Percentiles rank a stretch among this genome's conserved stretches.
Conservation (phyloP, 2,329 filamentous ascomycete genomes). For the Colletotrichum paranaense region DNA sequence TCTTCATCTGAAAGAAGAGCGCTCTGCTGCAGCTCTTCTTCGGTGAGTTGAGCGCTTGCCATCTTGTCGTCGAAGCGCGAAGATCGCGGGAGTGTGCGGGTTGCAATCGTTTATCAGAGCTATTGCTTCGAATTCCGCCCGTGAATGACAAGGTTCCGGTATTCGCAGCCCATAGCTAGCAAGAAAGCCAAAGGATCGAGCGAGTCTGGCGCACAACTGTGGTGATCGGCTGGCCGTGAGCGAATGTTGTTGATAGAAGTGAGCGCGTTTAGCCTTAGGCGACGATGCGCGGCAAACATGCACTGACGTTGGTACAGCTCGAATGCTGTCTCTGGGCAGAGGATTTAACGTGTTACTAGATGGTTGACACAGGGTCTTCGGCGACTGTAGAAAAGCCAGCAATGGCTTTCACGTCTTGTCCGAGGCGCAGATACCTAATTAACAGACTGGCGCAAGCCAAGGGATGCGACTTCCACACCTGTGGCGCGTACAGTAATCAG, state of each 20-base stretch:
- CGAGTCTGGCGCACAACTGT: background rate
- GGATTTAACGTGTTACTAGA: background rate
- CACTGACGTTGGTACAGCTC: background rate
- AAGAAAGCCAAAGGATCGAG: background rate
- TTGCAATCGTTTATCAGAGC: background rate
- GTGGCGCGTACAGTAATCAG: constrained; percentile 8
- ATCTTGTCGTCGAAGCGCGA: constrained; percentile 43
- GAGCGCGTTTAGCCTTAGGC: background rate
- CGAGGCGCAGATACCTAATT: background rate
- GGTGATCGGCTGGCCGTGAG: background rate
- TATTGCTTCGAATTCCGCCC: constrained; percentile 3
- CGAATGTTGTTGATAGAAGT: background rate
- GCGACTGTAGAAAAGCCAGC: background rate
- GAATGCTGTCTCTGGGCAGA: background rate
- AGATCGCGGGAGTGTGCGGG: background rate
- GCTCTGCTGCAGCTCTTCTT: constrained; percentile 69
- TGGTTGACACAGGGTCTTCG: background rate
- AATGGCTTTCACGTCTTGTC: background rate
- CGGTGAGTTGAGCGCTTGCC: constrained; percentile 64
- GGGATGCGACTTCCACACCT: constrained; percentile 22
- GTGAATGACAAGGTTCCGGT: background rate
- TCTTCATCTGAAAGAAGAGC: constrained; percentile 62
- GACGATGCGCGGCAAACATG: background rate
- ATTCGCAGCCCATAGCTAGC: constrained; percentile 24
- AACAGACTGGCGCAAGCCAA: constrained; percentile 10